phyloP scores from a whole-genome alignment of 2,329 filamentous ascomycete genomes.

The Davidsoniella virescens region DNA sequence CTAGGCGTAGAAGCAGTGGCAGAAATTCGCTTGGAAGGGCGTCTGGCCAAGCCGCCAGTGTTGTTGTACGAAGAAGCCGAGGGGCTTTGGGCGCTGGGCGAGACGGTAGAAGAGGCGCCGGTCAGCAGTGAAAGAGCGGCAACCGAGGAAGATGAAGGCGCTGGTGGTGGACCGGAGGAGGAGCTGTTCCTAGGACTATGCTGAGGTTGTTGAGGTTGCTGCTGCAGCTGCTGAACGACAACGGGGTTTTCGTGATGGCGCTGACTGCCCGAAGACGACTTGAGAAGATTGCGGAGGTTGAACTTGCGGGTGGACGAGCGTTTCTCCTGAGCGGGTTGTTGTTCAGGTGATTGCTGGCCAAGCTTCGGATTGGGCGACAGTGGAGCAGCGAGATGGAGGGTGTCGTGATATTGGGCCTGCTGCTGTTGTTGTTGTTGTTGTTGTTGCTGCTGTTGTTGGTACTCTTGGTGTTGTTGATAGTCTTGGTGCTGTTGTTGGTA shows the following conservation, averaged over 20 bases:
- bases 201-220: background rate
- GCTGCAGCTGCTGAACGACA: background rate
- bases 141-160: slow-evolving; percentile 16
- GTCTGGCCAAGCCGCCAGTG: slow-evolving; percentile 31
- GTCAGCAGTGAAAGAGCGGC: slow-evolving; percentile 11
- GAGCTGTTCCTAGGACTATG: slow-evolving; percentile 3
- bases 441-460: slow-evolving; percentile 15
- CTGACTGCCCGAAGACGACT: slow-evolving; percentile 6
- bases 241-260: slow-evolving; percentile 8
- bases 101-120: background rate
- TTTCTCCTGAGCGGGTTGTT: slow-evolving; percentile 5
- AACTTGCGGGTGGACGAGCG: slow-evolving; percentile 4
- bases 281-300: slow-evolving; percentile 8
- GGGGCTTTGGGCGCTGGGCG: background rate
- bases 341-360: background rate
- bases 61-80: slow-evolving; percentile 28
- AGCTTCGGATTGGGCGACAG: background rate
- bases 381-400: background rate
- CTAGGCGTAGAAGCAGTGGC: slow-evolving; percentile 23
- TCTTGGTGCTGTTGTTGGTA: slow-evolving; percentile 11
- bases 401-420: slow-evolving; percentile 3
- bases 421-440: slow-evolving; percentile 15
- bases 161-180: slow-evolving; percentile 11
- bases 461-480: slow-evolving; percentile 5
- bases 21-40: slow-evolving; percentile 42